Evolutionary conservation across 495 filamentous ascomycete genomes (phyloP), one percentile per base, ranked within the genome.

Genomic region (Aspergillus mulundensis): DNA sequence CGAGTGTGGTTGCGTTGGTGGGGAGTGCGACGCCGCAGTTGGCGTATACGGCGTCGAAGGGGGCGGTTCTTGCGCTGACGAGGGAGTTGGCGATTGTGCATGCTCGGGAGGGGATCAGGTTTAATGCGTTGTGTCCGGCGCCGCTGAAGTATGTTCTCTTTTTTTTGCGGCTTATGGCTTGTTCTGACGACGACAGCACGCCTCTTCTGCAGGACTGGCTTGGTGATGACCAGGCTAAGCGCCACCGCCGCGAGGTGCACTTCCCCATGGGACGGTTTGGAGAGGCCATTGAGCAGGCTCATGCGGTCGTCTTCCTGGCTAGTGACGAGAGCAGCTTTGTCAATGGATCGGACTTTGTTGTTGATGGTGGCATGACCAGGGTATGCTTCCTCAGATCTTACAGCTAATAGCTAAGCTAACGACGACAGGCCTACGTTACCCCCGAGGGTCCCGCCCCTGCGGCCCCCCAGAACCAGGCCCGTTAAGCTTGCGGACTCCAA

Each of bases 221-320:
- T 0, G 95, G 95, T 30, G 88, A 93, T 60, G 94, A 97, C 71
- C 65, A 83, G 54, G 82, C 80, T 32, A 97, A 97, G 81, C 85
- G 94, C 20, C 70, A 80, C 63, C 78, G 94, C 32, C 87, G 94
- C 50, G 91, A 97, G 77, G 82, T 98, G 39, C 94, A 98, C 63
- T 97, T 98, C 78, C 94, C 94, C 2, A 83, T 81, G 2, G 94
- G 94, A n/a, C 81, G 94, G 14, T 98, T 98, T 63, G 94, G 94
- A 19, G 94, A 98, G 75, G 87, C 95, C 7, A 82, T 98, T 58
- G 94, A 98, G 73, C 91, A 95, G 74, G 94, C 94, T 3, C 87
- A 95, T 42, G 95, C 92, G 8, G 94, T 97, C 1, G 61, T 98
- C 16, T 98, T 97, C 72, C 75, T 98, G 48, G 94, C 94, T 3